phyloP scores from a whole-genome alignment of 2,329 filamentous ascomycete species.

The Cladosporium velox region DNA sequence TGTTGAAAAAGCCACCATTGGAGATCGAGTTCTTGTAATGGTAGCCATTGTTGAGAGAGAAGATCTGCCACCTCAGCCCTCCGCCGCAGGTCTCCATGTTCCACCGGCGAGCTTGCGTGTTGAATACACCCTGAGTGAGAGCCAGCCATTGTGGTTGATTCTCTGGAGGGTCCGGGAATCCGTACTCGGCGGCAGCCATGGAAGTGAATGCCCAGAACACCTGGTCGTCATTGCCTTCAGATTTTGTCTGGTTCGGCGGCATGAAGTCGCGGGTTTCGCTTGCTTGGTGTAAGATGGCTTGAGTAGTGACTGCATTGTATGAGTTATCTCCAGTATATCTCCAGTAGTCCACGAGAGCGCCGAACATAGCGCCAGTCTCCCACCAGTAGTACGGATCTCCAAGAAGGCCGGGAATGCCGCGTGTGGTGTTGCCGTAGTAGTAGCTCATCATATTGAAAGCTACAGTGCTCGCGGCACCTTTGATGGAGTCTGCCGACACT shows the following conservation, averaged over 20 bases:
- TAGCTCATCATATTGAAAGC: constrained; percentile 54
- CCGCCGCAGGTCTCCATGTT: constrained; percentile 41
- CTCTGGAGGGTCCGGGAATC: constrained; percentile 48
- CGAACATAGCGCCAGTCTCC: constrained; percentile 66
- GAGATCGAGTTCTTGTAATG: constrained; percentile 51
- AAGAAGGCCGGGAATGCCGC: constrained; percentile 56
- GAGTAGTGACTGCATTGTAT: constrained; percentile 62
- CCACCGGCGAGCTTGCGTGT: constrained; percentile 43
- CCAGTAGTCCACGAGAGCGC: constrained; percentile 70
- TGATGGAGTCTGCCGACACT: constrained; percentile 42
- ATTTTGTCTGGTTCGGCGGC: constrained; percentile 48
- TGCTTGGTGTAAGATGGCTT: constrained; percentile 63
- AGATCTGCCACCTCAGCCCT: constrained; percentile 38
- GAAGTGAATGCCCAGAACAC: constrained; percentile 60
- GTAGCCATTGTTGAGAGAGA: constrained; percentile 54
- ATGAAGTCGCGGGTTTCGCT: constrained; percentile 61
- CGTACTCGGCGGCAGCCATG: constrained; percentile 58
- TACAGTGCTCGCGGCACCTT: constrained; percentile 43
- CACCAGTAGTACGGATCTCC: constrained; percentile 70
- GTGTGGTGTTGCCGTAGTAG: constrained; percentile 50
- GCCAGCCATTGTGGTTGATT: constrained; percentile 48
- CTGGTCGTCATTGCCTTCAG: constrained; percentile 59
- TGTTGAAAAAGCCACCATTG: constrained; percentile 50
- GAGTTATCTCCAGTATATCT: constrained; percentile 65
- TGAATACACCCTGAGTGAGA: constrained; percentile 47